phyloP scores from a whole-genome alignment of 208 protist genomes.

The Borovskyia barvae region DNA sequence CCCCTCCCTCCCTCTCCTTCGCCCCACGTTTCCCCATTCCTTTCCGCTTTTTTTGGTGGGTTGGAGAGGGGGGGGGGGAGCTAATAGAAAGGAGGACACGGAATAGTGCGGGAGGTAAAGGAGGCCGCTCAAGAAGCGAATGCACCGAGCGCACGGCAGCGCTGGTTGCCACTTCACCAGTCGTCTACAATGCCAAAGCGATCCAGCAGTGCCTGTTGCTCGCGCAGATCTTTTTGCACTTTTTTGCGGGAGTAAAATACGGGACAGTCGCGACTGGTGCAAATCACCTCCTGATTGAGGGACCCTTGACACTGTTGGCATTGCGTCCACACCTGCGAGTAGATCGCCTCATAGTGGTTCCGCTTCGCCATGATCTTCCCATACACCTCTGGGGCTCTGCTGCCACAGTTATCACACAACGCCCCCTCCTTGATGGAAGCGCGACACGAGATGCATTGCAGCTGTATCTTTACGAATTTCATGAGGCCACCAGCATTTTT shows the following conservation, averaged over 20 bases:
- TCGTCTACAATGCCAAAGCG: conserved; percentile 95
- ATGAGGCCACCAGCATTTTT: conserved; percentile 94
- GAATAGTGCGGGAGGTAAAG: no score
- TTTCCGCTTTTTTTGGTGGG: no score
- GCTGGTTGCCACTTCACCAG: no score
- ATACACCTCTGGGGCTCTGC: conserved; percentile 92
- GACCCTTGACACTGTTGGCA: conserved; percentile 99
- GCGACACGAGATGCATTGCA: conserved; percentile 97
- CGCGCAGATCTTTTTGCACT: conserved; percentile 97
- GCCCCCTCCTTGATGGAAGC: conserved; percentile 76
- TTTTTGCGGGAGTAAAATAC: conserved; percentile 99
- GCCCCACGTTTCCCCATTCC: no score
- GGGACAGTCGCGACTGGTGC: conserved; percentile 97
- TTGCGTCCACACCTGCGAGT: conserved; percentile 98
- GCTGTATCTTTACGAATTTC: conserved; percentile 95
- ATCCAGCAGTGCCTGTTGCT: conserved; percentile 92
- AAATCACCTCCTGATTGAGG: conserved; percentile 97
- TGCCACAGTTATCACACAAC: conserved; percentile 91
- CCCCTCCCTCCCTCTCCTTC: no score
- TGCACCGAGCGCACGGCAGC: no score
- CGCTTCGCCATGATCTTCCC: conserved; percentile 88
- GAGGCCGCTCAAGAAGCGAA: no score
- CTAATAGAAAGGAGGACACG: no score
- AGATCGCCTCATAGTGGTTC: conserved; percentile 95
- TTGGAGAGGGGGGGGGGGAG: no score